Evolutionary conservation across 495 filamentous ascomycete genomes (phyloP).

Genomic region (Trichoderma asperelloides): DNA sequence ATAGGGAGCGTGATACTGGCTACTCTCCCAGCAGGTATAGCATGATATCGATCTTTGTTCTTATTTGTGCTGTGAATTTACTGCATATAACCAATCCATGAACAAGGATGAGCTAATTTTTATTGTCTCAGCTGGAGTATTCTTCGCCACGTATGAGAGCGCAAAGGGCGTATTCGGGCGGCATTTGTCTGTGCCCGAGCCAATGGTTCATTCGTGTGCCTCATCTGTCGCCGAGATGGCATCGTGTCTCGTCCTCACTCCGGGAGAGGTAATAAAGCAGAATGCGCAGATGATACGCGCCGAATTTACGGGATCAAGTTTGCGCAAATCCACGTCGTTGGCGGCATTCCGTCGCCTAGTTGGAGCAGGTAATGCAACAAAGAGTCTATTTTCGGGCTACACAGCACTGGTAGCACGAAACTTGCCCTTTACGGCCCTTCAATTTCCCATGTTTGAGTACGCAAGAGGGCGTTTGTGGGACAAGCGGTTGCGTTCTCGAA

Average conservation of each 20-base stretch:
- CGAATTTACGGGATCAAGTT: slow-evolving; percentile 10
- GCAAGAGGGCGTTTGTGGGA: slow-evolving; percentile 37
- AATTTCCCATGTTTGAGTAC: slow-evolving; percentile 80
- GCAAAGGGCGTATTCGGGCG: slow-evolving; percentile 47
- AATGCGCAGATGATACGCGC: slow-evolving; percentile 67
- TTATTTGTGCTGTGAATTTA: not conserved
- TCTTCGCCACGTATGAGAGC: slow-evolving; percentile 85
- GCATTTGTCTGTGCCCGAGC: slow-evolving; percentile 42
- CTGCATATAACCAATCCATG: too few species aligned
- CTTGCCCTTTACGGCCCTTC: slow-evolving; percentile 76
- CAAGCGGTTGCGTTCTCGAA: slow-evolving; percentile 15
- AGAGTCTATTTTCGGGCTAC: slow-evolving; percentile 65
- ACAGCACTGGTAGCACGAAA: slow-evolving; percentile 70
- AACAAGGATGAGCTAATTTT: not conserved
- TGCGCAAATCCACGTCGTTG: slow-evolving; percentile 29
- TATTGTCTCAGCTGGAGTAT: slow-evolving; percentile 58
- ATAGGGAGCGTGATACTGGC: slow-evolving; percentile 81
- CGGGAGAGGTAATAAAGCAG: slow-evolving; percentile 87
- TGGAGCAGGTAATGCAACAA: slow-evolving; percentile 17
- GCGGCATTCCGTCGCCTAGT: slow-evolving; percentile 32
- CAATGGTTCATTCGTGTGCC: slow-evolving; percentile 59
- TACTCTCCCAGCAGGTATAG: slow-evolving; percentile 69
- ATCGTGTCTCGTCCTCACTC: slow-evolving; percentile 77
- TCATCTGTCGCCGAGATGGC: slow-evolving; percentile 70
- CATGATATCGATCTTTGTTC: not conserved